Evolutionary conservation across 1,139 yeast genomes (phyloP).

Genomic region (Debaryomycetaceae sp.): DNA sequence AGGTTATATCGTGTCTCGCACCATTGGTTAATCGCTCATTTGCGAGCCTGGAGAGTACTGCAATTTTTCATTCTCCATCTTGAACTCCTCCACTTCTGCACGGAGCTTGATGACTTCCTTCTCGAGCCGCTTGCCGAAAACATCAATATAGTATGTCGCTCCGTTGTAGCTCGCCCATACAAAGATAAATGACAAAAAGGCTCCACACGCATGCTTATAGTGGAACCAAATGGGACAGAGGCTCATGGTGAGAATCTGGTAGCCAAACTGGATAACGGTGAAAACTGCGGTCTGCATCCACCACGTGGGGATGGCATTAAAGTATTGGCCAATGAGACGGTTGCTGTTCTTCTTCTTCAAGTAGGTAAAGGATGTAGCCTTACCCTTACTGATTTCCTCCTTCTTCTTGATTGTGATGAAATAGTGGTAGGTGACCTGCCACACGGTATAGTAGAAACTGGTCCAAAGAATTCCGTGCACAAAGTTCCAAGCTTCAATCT

Average conservation of each 20-base stretch:
- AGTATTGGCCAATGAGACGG: conserved; percentile 61
- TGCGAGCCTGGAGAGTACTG: conserved; percentile 5
- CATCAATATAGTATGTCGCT: conserved; percentile 87
- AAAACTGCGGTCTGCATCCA: conserved; percentile 78
- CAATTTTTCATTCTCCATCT: conserved; percentile 8
- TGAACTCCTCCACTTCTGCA: conserved; percentile 52
- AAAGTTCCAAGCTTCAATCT: conserved; percentile 58
- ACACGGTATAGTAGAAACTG: conserved; percentile 72
- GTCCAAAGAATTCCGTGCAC: conserved; percentile 68
- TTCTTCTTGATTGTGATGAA: conserved; percentile 76
- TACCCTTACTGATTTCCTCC: conserved; percentile 75
- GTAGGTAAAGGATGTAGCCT: conserved; percentile 80
- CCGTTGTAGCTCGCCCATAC: conserved; percentile 82
- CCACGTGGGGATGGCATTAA: conserved; percentile 72
- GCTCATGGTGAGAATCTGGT: conserved; percentile 82
- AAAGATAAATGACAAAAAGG: conserved; percentile 62
- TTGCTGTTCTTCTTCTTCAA: conserved; percentile 62
- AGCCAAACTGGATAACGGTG: conserved; percentile 75
- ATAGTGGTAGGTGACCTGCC: conserved; percentile 88
- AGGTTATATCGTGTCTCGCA: too few relatives aligned
- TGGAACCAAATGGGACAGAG: conserved; percentile 82
- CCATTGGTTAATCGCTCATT: too few relatives aligned
- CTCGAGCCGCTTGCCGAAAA: conserved; percentile 78
- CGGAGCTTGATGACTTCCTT: conserved; percentile 69
- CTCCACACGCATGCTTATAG: conserved; percentile 54